These are phyloP conservation scores for Flaveria sonorensis DNA, from an alignment of 129 eudicot species.

Conservation along the genomic window DNA sequence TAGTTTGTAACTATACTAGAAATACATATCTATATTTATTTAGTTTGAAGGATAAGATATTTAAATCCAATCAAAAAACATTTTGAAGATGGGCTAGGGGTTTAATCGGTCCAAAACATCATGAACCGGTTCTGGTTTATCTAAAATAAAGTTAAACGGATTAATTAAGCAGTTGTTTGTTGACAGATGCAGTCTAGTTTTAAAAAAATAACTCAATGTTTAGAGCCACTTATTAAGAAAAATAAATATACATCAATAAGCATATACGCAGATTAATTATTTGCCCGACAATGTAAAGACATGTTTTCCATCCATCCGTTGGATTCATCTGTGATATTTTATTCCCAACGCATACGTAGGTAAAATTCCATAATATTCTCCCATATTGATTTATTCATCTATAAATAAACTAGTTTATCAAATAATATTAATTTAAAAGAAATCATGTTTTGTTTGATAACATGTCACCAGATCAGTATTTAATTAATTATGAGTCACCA, in stretches of 20 bases:
- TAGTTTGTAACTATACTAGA: too few relatives aligned
- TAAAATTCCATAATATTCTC: conserved; percentile 35
- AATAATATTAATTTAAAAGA: neutral
- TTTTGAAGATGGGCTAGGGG: too few relatives aligned
- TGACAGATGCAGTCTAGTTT: too few relatives aligned
- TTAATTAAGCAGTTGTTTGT: too few relatives aligned
- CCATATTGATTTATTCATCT: neutral
- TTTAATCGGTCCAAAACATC: too few relatives aligned
- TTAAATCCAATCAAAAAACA: too few relatives aligned
- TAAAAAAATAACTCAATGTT: too few relatives aligned
- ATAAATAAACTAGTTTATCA: neutral
- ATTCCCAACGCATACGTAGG: conserved; percentile 27
- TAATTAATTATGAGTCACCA: conserved; percentile 18
- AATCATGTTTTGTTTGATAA: conserved; percentile 38
- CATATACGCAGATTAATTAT: neutral
- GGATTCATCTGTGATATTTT: conserved; percentile 34
- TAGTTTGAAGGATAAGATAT: too few relatives aligned
- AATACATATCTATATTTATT: too few relatives aligned
- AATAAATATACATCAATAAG: neutral
- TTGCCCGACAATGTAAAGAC: conserved; percentile 63
- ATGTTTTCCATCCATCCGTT: conserved; percentile 41
- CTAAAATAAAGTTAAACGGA: too few relatives aligned
- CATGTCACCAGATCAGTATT: conserved; percentile 16
- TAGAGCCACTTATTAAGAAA: neutral
- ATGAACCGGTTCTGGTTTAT: too few relatives aligned